Evolutionary conservation across 306 rosid species (phyloP).

Genomic region (Crataegus laevigata): DNA sequence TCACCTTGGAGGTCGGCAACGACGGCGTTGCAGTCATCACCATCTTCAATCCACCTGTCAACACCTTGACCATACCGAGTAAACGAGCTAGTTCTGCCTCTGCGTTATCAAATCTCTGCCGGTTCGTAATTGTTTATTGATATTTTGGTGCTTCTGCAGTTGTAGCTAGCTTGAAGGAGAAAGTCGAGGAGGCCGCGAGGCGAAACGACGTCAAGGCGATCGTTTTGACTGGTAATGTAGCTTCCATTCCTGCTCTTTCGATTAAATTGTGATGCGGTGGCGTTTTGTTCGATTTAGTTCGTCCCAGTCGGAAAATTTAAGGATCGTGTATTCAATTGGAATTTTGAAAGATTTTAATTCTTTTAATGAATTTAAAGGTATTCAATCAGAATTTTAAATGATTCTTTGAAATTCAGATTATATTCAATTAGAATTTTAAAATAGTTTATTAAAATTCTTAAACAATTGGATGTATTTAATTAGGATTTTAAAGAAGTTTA

Average conservation of each 20-base stretch:
- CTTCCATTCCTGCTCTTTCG: background rate
- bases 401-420: too few species aligned
- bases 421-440: too few species aligned
- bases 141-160: constrained; percentile 30
- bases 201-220: constrained; percentile 85
- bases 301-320: background rate
- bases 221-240: constrained; percentile 67
- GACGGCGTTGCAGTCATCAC: constrained; percentile 92
- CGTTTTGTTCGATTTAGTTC: background rate
- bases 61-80: constrained; percentile 77
- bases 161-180: constrained; percentile 55
- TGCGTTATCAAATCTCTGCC: background rate
- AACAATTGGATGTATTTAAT: too few species aligned
- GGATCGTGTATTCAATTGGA: too few species aligned
- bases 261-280: background rate
- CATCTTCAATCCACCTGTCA: constrained; percentile 81
- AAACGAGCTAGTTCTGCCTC: constrained; percentile 30
- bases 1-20: constrained; percentile 75
- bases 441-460: too few species aligned
- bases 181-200: constrained; percentile 61
- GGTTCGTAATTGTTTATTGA: background rate
- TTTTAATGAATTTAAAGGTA: too few species aligned
- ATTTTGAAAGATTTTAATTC: too few species aligned
- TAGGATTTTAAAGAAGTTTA: too few species aligned
- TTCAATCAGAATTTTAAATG: too few species aligned